Conservation (phyloP, 805 yeast genomes). For the Vanderwaltozyma polyspora region DNA sequence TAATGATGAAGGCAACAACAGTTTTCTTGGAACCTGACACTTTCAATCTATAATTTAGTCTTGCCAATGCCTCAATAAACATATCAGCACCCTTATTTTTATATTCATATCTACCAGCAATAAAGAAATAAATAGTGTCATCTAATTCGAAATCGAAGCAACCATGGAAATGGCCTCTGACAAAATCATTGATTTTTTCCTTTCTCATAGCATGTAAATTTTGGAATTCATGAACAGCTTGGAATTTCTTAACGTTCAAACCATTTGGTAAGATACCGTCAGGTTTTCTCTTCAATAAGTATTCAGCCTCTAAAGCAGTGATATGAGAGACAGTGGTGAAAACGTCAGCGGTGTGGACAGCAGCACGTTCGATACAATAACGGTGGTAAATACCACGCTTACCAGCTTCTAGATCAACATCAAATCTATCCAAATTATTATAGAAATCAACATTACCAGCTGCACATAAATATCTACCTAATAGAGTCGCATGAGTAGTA, state of each 20-base stretch:
- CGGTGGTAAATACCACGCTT: constrained; percentile 95
- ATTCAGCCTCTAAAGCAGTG: constrained; percentile 91
- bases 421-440: constrained; percentile 79
- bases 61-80: constrained; percentile 83
- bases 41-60: constrained; percentile 81
- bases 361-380: constrained; percentile 92
- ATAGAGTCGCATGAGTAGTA: constrained; percentile 92
- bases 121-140: constrained; percentile 87
- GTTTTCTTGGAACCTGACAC: constrained; percentile 76
- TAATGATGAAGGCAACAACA: constrained; percentile 91
- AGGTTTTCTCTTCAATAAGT: constrained; percentile 86
- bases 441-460: constrained; percentile 95
- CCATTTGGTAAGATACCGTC: constrained; percentile 98
- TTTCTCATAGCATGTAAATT: constrained; percentile 87
- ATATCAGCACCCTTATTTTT: constrained; percentile 95
- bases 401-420: constrained; percentile 96
- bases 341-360: constrained; percentile 91
- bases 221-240: constrained; percentile 96
- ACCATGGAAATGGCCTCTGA: constrained; percentile 95
- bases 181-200: constrained; percentile 86
- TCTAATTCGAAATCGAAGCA: constrained; percentile 90
- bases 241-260: constrained; percentile 86
- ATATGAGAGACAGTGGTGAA: constrained; percentile 96
- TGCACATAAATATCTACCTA: constrained; percentile 93
- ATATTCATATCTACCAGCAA: constrained; percentile 94